These are phyloP conservation scores for Rhododendron vialii DNA, from an alignment of 148 eudicot species.

Conservation along the genomic window DNA sequence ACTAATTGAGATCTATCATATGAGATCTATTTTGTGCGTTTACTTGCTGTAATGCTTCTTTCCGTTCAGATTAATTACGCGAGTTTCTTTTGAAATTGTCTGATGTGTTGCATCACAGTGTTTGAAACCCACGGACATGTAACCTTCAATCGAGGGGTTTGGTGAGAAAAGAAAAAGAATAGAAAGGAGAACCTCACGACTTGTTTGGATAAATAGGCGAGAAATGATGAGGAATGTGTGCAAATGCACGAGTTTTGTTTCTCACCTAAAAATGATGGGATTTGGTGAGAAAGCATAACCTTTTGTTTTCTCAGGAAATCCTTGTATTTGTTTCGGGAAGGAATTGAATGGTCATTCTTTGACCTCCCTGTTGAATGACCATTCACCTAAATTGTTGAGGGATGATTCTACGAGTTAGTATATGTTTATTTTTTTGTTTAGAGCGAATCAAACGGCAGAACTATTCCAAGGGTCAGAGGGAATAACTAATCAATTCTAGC, in stretches of 20 bases:
- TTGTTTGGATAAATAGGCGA: background rate
- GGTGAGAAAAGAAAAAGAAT: background rate
- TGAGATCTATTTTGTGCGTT: background rate
- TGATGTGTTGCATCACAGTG: background rate
- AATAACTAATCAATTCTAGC: background rate
- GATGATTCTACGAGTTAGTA: background rate
- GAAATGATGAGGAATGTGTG: background rate
- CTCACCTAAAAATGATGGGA: background rate
- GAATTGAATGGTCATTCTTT: no score
- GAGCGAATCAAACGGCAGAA: background rate
- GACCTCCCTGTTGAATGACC: background rate
- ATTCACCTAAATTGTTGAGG: background rate
- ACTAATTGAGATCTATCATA: no score
- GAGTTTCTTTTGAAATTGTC: no score
- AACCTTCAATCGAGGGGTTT: background rate
- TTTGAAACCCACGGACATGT: background rate
- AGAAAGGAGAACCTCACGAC: background rate
- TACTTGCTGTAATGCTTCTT: background rate
- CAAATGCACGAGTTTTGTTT: no score
- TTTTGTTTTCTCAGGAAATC: background rate
- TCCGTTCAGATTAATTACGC: background rate
- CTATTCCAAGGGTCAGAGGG: background rate
- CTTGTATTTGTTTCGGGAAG: background rate
- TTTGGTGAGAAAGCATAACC: background rate
- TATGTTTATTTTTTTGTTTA: background rate